Percentiles rank a stretch among this genome's conserved stretches.
Evolutionary conservation across 345 rosid genomes (phyloP).

Genomic region (Citropsis articulata): DNA sequence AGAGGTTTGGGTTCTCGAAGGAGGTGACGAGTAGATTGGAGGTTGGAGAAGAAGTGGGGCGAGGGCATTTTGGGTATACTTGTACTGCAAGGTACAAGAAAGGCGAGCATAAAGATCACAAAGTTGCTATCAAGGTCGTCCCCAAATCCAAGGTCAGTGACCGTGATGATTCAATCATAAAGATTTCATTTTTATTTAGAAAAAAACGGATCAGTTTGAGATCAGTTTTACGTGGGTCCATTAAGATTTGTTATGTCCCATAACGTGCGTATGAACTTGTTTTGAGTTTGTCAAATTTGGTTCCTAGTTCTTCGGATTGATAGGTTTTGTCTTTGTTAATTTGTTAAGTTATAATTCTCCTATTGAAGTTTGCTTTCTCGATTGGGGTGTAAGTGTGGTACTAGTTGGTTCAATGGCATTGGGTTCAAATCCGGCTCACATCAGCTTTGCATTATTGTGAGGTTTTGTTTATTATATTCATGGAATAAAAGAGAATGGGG

Average conservation of each 20-base stretch:
- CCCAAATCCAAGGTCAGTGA: conserved; percentile 79
- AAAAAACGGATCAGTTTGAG: neutral
- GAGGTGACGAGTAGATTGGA: conserved; percentile 64
- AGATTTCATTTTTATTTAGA: neutral
- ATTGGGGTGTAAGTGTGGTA: too few relatives aligned
- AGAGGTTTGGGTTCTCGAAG: conserved; percentile 86
- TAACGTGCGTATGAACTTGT: neutral
- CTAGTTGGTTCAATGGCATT: too few relatives aligned
- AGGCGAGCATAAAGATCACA: conserved; percentile 80
- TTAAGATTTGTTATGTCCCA: neutral
- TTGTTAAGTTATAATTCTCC: neutral
- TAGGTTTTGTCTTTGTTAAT: neutral
- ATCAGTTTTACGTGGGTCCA: neutral
- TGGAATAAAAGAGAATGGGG: neutral
- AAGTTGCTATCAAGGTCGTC: conserved; percentile 91
- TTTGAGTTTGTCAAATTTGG: neutral
- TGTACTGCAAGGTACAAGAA: conserved; percentile 90
- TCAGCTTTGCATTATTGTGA: too few relatives aligned
- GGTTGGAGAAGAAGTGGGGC: conserved; percentile 81
- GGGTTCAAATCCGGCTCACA: too few relatives aligned
- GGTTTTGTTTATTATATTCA: too few relatives aligned
- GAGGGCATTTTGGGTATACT: conserved; percentile 98
- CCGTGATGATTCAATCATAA: neutral
- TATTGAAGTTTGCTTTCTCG: neutral
- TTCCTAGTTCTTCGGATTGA: too few relatives aligned